Evolutionary conservation across 208 protist genomes (phyloP), one percentile per base, ranked within the genome.

Genomic region (Crithidia mellificae): DNA sequence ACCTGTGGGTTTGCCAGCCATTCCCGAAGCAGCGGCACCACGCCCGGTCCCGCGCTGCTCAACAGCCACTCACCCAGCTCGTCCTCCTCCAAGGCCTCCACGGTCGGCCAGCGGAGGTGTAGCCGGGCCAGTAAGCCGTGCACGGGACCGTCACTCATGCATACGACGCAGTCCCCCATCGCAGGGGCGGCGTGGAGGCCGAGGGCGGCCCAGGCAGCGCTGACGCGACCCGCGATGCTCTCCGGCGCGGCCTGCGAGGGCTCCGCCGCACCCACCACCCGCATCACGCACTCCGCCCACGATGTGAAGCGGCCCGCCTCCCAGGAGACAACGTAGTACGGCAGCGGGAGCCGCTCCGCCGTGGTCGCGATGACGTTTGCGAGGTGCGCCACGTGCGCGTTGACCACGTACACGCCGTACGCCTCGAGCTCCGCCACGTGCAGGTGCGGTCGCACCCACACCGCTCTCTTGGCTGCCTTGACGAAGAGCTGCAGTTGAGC

Each of bases 281-380:
- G n/a, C 14, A 38, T 27, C 19, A 61, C 27, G 46, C 53, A 74
- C 58, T 52, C 64, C 34, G 63, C 56, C 70, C 75, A 81, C 17
- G 46, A 51, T 30, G 22, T 69, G 57, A 43, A 61, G 41, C 47
- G 34, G 39, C 39, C 24, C 3, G 52, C 25, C 24, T 39, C 20
- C 68, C 68, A 81, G 51, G 75, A 81, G 20, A 75, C 66, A 15
- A 75, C 54, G 66, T 75, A 81, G 49, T 76, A 76, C 15, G 70
- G 63, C 29, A 76, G 39, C 47, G 63, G 63, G 2, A 46, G 34
- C 29, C 44, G 24, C 0, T 27, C 44, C 8, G 64, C 64, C 11
- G 55, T 43, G 14, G 17, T 39, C 15, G 49, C 70, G 25, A 76
- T 25, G 19, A 51, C 43, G 56, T 65, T 15, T 12, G 56, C 52